Evolutionary conservation across 108 stramenopile species (phyloP), one percentile per base, ranked within the genome.

Genomic region (Pseudonitzschia multistriata): DNA sequence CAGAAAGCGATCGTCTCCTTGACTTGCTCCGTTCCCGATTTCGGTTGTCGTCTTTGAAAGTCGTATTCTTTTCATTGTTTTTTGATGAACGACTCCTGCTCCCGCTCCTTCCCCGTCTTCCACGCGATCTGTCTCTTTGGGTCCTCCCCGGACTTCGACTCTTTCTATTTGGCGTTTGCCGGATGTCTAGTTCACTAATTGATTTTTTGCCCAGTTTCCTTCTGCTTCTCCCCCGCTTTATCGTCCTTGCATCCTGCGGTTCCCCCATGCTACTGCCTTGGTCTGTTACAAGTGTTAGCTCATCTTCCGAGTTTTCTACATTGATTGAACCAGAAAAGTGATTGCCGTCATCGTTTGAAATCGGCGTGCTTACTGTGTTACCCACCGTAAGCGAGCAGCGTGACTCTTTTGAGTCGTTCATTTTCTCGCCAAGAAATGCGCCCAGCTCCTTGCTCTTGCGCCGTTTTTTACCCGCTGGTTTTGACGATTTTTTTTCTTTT

Each of bases 361-460:
- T 5, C 7, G 54, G 54, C 14, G 57, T 59, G 34, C 31, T 59
- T 30, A 33, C 31, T 59, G 57, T 59, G 19, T 59, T 59, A n/a
- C 57, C 28, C 11, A 59, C 57, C 14, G 57, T 59, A 13, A 33
- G 33, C 35, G 31, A 34, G 34, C 57, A 59, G 17, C 28, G 28
- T 17, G 31, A 33, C 31, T 8, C 4, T 17, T 11, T 59, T 15
- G 33, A 21, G 29, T 59, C 33, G 33, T 59, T 37, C 0, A 35
- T 35, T 10, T 39, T 45, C 14, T 39, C n/a, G 37, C 21, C 47
- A 1, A 64, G 42, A 22, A 47, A 64, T 4, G 21, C 13, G 22
- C 40, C 29, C 42, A 64, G 21, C 40, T 47, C 47, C 42, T 47
- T 64, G 5, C 63, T 64, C 42, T 47, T 64, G 5, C 63, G 63